Base-by-base conservation (phyloP, 1,139 yeast genomes). In the Eremothecium cymbalariae region DNA sequence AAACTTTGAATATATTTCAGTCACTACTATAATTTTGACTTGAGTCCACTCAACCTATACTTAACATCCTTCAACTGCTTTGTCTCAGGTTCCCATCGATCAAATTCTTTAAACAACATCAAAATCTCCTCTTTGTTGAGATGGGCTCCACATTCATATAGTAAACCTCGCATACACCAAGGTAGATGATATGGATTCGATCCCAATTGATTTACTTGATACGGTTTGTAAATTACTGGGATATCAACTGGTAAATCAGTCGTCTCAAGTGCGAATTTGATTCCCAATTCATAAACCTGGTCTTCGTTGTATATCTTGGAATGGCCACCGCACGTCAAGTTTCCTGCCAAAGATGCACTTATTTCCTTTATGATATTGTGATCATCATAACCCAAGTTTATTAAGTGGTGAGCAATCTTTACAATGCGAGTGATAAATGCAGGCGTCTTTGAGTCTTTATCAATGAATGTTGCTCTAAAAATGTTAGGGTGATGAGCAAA, bases 311-410 rank as follows among this genome's bases (percentile, higher is more conserved):
- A 90, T 30, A 90, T 77, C 45, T 74, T 79, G 1, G 96, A 86
- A 57, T 90, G 97, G 0, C 97, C 97, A 11, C 94, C 90, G 3
- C 96, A 95, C 0, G 95, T 88, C 37, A 90, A 63, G 2, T 95
- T 81, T 0, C 97, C 97, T 0, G 94, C 90, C 44, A 90, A 65
- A 0, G 88, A 74, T 12, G 75, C 70, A 39, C 95, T 82, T 25
- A 90, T 69, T 52, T 90, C 96, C 46, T 79, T 79, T 17, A 88
- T 66, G 4, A 82, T 80, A 26, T 80, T 82, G 48, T 80, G 84
- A 50, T 82, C 94, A 37, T 77, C 75, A 41, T 60, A 70, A 0
- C 93, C 90, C 34, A 76, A 47, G 50, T 82, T 78, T 37, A 74
- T 72, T 29, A 81, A 50, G 33, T 57, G 61, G 24, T 67, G 67